phyloP scores from a whole-genome alignment of 1,139 yeast genomes.

The Pichia sp. region DNA sequence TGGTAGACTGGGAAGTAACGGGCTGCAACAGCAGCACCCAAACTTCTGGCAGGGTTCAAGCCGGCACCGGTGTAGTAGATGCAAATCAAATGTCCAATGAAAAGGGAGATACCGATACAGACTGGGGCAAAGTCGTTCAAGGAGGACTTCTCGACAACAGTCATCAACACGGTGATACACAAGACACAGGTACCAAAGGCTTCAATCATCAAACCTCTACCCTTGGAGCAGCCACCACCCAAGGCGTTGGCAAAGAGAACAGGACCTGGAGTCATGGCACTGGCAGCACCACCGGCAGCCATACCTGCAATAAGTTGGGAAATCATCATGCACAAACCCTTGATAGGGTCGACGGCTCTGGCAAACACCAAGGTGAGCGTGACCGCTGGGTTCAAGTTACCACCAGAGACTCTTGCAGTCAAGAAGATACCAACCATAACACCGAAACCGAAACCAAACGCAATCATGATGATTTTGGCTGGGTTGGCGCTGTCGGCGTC shows the following conservation, averaged over 20 bases:
- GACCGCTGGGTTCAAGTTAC: conserved; percentile 88
- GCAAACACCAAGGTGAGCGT: conserved; percentile 68
- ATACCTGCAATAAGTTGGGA: conserved; percentile 81
- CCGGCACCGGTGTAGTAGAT: conserved; percentile 91
- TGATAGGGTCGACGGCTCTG: conserved; percentile 67
- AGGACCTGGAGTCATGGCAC: conserved; percentile 82
- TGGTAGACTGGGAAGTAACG: conserved; percentile 72
- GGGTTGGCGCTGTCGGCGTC: conserved; percentile 51
- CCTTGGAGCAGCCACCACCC: conserved; percentile 67
- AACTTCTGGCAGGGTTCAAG: conserved; percentile 83
- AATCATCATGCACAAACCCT: conserved; percentile 62
- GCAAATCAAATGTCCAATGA: conserved; percentile 77
- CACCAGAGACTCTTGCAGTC: conserved; percentile 81
- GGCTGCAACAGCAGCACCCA: conserved; percentile 69
- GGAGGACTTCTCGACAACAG: conserved; percentile 80
- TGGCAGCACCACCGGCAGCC: conserved; percentile 90
- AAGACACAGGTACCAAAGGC: conserved; percentile 75
- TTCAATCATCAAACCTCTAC: conserved; percentile 79
- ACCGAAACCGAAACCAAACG: conserved; percentile 85
- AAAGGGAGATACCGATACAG: conserved; percentile 76
- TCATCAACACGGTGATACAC: conserved; percentile 71
- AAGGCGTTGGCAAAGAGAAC: conserved; percentile 68
- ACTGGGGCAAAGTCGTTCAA: conserved; percentile 80
- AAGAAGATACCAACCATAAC: conserved; percentile 73
- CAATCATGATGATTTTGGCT: conserved; percentile 65